phyloP scores from a whole-genome alignment of 345 rosid genomes.

The Trapa incisa region DNA sequence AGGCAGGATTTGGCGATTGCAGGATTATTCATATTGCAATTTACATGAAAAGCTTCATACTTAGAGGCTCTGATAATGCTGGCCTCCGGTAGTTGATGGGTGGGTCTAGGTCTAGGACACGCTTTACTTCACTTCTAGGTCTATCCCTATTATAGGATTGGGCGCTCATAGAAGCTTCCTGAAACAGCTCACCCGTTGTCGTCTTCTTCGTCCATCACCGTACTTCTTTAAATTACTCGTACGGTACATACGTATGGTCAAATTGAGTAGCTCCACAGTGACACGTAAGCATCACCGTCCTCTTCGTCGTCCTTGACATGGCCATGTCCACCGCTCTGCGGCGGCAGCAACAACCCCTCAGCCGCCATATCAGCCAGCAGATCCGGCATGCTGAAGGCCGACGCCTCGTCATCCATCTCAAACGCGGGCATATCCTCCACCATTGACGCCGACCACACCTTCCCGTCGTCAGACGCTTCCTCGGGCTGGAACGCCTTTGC shows the following conservation, averaged over 20 bases:
- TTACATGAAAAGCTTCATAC: too few species aligned
- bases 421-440: slow-evolving; percentile 17
- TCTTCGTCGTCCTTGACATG: slow-evolving; percentile 18
- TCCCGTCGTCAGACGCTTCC: slow-evolving; percentile 4
- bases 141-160: too few species aligned
- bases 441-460: slow-evolving; percentile 11
- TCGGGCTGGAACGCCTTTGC: slow-evolving; percentile 32
- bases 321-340: slow-evolving; percentile 17
- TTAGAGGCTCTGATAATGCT: too few species aligned
- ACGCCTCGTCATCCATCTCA: slow-evolving; percentile 46
- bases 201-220: too few species aligned
- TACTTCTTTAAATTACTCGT: too few species aligned
- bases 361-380: slow-evolving; percentile 59
- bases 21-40: too few species aligned
- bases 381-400: slow-evolving; percentile 46
- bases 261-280: slow-evolving; percentile 40
- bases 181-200: too few species aligned
- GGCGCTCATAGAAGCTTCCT: too few species aligned
- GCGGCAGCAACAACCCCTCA: slow-evolving; percentile 73
- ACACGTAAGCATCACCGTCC: slow-evolving; percentile 23
- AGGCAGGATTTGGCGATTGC: too few species aligned
- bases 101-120: too few species aligned
- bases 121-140: too few species aligned
- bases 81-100: too few species aligned
- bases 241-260: neutral